phyloP scores from a whole-genome alignment of 2,329 filamentous ascomycete genomes.

The Sodiomyces alkalinus region DNA sequence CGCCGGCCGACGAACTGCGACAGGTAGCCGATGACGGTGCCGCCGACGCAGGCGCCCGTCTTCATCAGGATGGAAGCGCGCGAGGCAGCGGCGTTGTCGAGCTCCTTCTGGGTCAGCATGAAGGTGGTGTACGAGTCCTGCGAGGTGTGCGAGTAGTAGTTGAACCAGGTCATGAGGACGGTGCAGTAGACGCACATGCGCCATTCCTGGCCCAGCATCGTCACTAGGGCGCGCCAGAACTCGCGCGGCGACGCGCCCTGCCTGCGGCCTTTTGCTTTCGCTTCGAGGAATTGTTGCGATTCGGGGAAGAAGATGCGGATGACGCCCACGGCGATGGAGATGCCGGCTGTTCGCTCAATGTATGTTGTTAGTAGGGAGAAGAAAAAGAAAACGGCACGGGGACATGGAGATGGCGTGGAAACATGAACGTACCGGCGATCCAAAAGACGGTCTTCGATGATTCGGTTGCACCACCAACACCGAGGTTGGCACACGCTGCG shows the following conservation, averaged over 20 bases:
- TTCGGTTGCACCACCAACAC: slow-evolving; percentile 46
- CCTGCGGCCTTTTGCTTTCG: slow-evolving; percentile 43
- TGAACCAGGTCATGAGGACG: slow-evolving; percentile 65
- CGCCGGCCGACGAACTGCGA: slow-evolving; percentile 65
- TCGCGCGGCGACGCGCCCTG: slow-evolving; percentile 22
- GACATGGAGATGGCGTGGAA: too few species aligned
- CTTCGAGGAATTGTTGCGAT: slow-evolving; percentile 59
- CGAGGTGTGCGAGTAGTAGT: slow-evolving; percentile 62
- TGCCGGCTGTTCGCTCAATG: slow-evolving; percentile 32
- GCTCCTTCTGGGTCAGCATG: slow-evolving; percentile 57
- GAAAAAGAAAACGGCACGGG: slow-evolving; percentile 2
- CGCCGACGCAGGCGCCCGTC: slow-evolving; percentile 59
- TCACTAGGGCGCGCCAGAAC: slow-evolving; percentile 56
- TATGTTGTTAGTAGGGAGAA: background rate
- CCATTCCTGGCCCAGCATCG: slow-evolving; percentile 58
- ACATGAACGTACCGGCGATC: slow-evolving; percentile 35
- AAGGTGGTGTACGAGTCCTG: slow-evolving; percentile 76
- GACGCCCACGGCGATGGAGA: slow-evolving; percentile 54
- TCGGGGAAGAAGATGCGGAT: slow-evolving; percentile 57
- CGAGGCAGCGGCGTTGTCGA: slow-evolving; percentile 46
- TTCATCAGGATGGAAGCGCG: slow-evolving; percentile 76
- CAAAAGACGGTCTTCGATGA: slow-evolving; percentile 67
- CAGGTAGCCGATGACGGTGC: slow-evolving; percentile 56
- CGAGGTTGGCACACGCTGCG: slow-evolving; percentile 60
- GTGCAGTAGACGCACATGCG: slow-evolving; percentile 63